Evolutionary conservation across 495 filamentous ascomycete genomes (phyloP), one percentile per base, ranked within the genome.

Genomic region (Penicillium flavigenum): DNA sequence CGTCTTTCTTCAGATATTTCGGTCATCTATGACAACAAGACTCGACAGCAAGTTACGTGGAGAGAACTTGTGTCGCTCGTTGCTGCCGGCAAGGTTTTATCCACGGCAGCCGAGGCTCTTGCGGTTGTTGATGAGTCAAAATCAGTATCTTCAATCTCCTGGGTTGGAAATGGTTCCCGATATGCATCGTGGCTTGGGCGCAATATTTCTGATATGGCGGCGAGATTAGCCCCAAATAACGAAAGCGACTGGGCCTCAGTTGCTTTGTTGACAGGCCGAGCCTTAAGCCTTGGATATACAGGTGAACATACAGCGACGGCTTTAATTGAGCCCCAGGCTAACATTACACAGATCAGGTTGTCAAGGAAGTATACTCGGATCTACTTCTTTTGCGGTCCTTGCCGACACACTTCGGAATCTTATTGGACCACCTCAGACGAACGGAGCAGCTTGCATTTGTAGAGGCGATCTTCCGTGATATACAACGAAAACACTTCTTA

Each of bases 141-240:
- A 43, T 31, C 64, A 46, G 22, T 52, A 54, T 66, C 56, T 42
- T 69, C 50, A 36, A 59, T 57, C 34, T 75, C 59, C 1, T 97
- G 92, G 93, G 62, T 91, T 26, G 81, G 86, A 7, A 80, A 87
- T 66, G 84, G 86, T 0, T 71, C 70, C 43, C 60, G 79, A 10
- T 98, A 88, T 75, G 76, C 81, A 9, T 62, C 70, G 5, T 98
- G 95, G 94, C 70, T 97, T 12, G 91, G 87, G n/a, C 54, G 42
- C n/a, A 90, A 86, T 62, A 77, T 92, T 41, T 77, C 77, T 14
- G 54, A 72, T 20, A 81, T 87, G 72, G 69, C 74, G 26, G 69
- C 69, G 39, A 69, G 77, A 14, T 56, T 69, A 20, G 53, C 57
- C 3, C 42, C 57, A 4, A 62, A 75, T 24, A 71, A 82, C 27